Base-by-base conservation (phyloP, 306 rosid species). In the Gastrolobium villosum region DNA sequence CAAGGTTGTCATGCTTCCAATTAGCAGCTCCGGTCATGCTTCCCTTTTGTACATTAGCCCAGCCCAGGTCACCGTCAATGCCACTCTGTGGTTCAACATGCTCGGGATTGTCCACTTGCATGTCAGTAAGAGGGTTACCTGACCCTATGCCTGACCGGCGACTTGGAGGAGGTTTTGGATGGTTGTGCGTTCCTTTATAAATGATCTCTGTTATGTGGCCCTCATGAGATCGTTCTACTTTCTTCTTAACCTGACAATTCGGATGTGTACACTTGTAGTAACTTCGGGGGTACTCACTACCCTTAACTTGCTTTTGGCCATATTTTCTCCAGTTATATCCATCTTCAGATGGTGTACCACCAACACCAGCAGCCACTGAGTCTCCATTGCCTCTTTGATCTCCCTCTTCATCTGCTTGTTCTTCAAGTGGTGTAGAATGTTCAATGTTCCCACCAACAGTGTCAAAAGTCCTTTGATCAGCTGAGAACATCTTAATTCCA, bases 271-370 rank as follows among this genome's bases (percentile, higher is more conserved):
- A 94, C 80, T 94, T 94, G 87, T 92, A 94, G 83, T 94, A 94
- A 83, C 98, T 94, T 34, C 98, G 89, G 0, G 99, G 99, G 72
- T 81, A 94, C 87, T 94, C 99, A 3, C 99, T 94, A 8, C 99
- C 99, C 81, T 94, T 94, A 11, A 94, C 99, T 71, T 92, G 99
- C 87, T 94, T 94, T 65, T 94, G 99, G 52, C 99, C 97, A 34
- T 94, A 94, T 78, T 94, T 94, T 82, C 98, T 92, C 98, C 98
- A 94, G 71, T 92, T 94, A 78, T 90, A 94, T 59, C 94, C 97
- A 76, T 94, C 98, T 48, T 94, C 97, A 5, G 97, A 88, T 14
- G 86, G 87, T 41, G 96, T 81, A 44, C 90, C 85, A 32, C 93
- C 93, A 89, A 65, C 83, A 75, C 90, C 87, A 48, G 89, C 83